phyloP scores from a whole-genome alignment of 352 stramenopile species.

The Vaucheria bursata region DNA sequence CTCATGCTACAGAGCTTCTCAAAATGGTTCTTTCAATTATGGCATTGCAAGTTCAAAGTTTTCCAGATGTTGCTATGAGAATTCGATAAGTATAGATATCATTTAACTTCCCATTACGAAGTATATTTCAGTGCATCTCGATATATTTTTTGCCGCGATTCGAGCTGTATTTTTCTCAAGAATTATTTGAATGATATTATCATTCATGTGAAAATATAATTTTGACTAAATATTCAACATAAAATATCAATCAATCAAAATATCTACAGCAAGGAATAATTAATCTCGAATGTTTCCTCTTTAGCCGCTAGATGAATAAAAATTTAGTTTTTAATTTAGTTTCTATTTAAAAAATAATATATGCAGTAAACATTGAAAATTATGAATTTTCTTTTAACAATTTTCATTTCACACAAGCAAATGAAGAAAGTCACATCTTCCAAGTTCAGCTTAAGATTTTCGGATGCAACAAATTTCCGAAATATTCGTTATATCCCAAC shows the following conservation, averaged over 20 bases:
- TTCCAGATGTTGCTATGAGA: slow-evolving; percentile 25
- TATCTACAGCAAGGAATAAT: no score
- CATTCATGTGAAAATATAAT: no score
- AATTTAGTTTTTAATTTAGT: no score
- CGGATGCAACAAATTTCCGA: background rate
- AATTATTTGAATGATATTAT: no score
- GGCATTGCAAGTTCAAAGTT: no score
- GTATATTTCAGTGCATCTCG: background rate
- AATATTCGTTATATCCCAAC: background rate
- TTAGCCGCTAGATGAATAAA: no score
- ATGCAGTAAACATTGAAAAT: background rate
- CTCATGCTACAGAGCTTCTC: background rate
- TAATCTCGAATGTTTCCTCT: no score
- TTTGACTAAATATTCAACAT: no score
- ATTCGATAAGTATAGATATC: slow-evolving; percentile 18
- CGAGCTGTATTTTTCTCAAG: no score
- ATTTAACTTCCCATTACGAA: background rate
- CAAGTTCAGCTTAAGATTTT: background rate
- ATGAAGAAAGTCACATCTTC: background rate
- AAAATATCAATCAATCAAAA: no score
- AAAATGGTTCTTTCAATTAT: background rate
- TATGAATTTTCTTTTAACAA: background rate
- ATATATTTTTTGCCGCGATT: background rate
- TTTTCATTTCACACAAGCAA: background rate
- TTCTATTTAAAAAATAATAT: background rate